Percentiles rank a stretch among this genome's conserved stretches.
Conservation (phyloP, 345 rosid genomes). For the Syzygium aromaticum region DNA sequence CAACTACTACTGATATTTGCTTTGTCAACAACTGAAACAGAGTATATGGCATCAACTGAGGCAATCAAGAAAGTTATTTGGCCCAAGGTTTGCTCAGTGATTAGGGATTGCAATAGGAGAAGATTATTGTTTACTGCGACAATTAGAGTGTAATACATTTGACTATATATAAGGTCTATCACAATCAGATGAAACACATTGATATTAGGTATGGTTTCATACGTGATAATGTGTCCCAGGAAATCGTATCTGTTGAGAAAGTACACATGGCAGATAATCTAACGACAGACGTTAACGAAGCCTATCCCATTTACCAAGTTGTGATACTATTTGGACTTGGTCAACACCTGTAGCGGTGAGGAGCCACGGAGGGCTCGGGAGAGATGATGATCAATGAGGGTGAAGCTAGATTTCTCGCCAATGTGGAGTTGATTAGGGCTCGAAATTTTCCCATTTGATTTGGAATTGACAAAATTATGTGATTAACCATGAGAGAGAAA, state of each 20-base stretch:
- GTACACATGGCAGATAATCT: not conserved
- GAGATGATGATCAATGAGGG: not conserved
- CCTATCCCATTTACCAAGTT: not conserved
- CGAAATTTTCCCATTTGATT: not conserved
- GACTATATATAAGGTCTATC: not conserved
- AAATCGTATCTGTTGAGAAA: not conserved
- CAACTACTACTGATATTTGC: not conserved
- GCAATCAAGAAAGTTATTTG: not conserved
- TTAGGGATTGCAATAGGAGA: not conserved
- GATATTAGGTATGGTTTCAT: not conserved
- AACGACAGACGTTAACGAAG: not conserved
- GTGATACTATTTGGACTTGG: not conserved
- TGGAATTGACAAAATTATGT: not conserved
- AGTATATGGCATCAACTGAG: not conserved
- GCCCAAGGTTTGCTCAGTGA: not conserved
- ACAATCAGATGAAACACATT: not conserved
- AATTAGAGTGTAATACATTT: not conserved
- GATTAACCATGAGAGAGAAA: not conserved
- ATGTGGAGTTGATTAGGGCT: not conserved
- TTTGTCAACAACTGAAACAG: not conserved
- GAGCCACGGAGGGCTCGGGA: not conserved
- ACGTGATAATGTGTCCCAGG: not conserved
- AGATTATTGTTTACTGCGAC: not conserved
- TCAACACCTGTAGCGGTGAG: not conserved
- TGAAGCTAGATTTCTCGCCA: not conserved